Conservation (phyloP, 2,329 filamentous ascomycete genomes). For the Clarireedia monteithiana region DNA sequence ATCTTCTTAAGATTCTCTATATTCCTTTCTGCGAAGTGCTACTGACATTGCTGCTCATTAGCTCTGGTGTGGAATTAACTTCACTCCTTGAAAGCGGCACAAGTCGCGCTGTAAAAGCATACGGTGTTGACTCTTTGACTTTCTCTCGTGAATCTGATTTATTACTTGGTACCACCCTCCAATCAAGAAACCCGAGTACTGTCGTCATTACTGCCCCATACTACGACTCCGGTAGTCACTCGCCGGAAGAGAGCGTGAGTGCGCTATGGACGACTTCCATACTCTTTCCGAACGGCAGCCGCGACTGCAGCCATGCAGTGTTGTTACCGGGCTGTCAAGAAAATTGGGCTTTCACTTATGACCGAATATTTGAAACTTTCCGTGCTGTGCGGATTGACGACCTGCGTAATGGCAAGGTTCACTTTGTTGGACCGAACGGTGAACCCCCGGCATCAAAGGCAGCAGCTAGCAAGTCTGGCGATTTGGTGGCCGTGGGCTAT, state of each 20-base stretch:
- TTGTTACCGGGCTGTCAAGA: constrained; percentile 41
- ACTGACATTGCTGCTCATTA: not conserved
- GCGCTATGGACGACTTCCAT: constrained; percentile 82
- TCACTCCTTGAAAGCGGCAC: constrained; percentile 59
- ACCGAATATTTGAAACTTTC: constrained; percentile 69
- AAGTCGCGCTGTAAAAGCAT: constrained; percentile 67
- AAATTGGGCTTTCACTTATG: constrained; percentile 71
- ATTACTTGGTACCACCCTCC: constrained; percentile 65
- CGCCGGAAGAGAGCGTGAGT: constrained; percentile 60
- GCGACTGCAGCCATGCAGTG: constrained; percentile 70
- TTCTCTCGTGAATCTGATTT: constrained; percentile 76
- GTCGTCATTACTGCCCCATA: constrained; percentile 68
- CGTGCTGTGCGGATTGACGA: constrained; percentile 70
- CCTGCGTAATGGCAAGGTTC: constrained; percentile 66
- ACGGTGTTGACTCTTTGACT: constrained; percentile 62
- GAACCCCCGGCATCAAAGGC: constrained; percentile 59
- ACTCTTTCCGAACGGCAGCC: constrained; percentile 72
- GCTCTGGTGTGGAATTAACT: constrained; percentile 74
- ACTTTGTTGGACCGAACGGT: constrained; percentile 65
- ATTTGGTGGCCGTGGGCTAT: constrained; percentile 68
- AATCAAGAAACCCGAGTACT: constrained; percentile 57
- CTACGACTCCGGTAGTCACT: constrained; percentile 61
- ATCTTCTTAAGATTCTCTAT: not conserved
- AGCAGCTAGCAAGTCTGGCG: constrained; percentile 59
- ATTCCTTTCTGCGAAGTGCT: not conserved